These are phyloP conservation scores for Puccinia horiana DNA, from an alignment of 1,284 basidiomycete species.

Conservation along the genomic window DNA sequence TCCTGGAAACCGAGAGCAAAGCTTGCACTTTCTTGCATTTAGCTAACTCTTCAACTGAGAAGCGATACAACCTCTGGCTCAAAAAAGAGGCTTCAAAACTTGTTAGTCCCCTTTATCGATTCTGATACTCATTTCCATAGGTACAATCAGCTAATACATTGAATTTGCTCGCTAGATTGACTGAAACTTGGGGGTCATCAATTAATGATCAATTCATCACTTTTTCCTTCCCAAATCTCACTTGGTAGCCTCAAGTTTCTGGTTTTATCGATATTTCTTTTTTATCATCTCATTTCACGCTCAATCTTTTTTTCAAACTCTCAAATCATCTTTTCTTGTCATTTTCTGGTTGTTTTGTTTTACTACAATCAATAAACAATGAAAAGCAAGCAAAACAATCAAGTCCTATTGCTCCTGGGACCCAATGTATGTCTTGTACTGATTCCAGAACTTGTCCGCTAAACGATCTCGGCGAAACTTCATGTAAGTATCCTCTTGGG, in stretches of 20 bases:
- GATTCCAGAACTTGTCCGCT: neutral
- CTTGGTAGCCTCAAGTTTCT: too few relatives aligned
- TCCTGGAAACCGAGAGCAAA: neutral
- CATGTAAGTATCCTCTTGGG: constrained; percentile 1
- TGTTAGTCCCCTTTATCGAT: neutral
- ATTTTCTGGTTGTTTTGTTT: neutral
- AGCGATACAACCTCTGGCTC: neutral
- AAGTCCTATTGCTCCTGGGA: neutral
- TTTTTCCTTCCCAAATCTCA: too few relatives aligned
- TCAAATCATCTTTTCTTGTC: too few relatives aligned
- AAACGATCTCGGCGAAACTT: neutral
- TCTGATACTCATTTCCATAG: neutral
- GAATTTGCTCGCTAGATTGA: too few relatives aligned
- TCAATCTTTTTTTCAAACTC: neutral
- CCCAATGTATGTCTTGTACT: neutral
- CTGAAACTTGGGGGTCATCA: too few relatives aligned
- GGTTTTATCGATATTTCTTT: too few relatives aligned
- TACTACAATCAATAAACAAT: neutral
- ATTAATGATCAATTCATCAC: too few relatives aligned
- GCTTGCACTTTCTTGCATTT: neutral
- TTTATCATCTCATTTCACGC: too few relatives aligned
- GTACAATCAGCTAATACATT: too few relatives aligned
- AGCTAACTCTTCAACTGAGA: neutral
- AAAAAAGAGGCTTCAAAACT: neutral
- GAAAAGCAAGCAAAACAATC: neutral